Evolutionary conservation across 208 protist genomes (phyloP).

Genomic region (Crithidia fasciculata): DNA sequence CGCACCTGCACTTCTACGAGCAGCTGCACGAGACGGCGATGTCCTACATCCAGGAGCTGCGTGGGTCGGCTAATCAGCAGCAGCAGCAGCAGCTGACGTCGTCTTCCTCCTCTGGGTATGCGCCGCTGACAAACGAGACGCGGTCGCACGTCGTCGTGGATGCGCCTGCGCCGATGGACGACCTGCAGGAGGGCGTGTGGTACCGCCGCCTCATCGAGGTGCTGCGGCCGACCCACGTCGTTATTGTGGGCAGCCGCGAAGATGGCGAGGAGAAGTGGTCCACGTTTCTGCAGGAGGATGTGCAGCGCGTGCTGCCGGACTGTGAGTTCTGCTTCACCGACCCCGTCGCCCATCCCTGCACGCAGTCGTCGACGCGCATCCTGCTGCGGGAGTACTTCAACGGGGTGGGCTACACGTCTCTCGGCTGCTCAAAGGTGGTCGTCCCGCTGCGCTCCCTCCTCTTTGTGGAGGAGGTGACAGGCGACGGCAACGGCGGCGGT

Average conservation of each 20-base stretch:
- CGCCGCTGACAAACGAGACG: slow-evolving; percentile 13
- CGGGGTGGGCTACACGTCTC: slow-evolving; percentile 45
- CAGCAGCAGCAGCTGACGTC: slow-evolving; percentile 4
- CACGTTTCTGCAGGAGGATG: slow-evolving; percentile 75
- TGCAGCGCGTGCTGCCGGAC: slow-evolving; percentile 74
- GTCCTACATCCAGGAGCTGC: slow-evolving; percentile 48
- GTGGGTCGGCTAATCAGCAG: slow-evolving; percentile 8
- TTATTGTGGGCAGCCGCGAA: slow-evolving; percentile 59
- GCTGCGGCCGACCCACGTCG: slow-evolving; percentile 75
- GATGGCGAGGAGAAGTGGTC: slow-evolving; percentile 60
- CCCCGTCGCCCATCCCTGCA: slow-evolving; percentile 35
- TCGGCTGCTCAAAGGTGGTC: slow-evolving; percentile 82
- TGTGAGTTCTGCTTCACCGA: slow-evolving; percentile 62
- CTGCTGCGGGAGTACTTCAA: slow-evolving; percentile 74
- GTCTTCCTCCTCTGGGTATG: background rate
- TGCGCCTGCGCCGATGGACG: slow-evolving; percentile 59
- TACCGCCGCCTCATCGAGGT: slow-evolving; percentile 77
- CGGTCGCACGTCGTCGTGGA: slow-evolving; percentile 66
- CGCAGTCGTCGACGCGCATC: slow-evolving; percentile 26
- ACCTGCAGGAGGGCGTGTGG: slow-evolving; percentile 68
- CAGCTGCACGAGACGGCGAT: slow-evolving; percentile 61
- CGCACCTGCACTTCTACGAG: slow-evolving; percentile 63
- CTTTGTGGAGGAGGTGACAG: slow-evolving; percentile 52
- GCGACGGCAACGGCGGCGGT: slow-evolving; percentile 19
- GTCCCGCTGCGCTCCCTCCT: slow-evolving; percentile 48